Evolutionary conservation across 495 filamentous ascomycete genomes (phyloP), one percentile per base, ranked within the genome.

Genomic region (Aspergillus funiculosus): DNA sequence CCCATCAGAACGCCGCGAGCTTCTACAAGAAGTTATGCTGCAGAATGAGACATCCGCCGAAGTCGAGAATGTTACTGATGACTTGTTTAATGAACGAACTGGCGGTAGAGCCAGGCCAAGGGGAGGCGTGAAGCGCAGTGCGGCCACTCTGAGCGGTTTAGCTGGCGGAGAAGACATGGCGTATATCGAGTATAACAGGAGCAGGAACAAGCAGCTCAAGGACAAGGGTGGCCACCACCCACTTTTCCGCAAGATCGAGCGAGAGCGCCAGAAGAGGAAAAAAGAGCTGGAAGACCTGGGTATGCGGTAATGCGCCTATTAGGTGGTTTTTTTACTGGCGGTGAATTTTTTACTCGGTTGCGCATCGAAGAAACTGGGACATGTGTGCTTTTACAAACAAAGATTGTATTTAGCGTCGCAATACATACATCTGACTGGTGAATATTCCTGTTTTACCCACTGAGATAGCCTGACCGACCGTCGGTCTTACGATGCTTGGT

Each of bases 161-260:
- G 83, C 82, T 20, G 92, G 92, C 30, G 92, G 89, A 0, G 85
- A 94, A 60, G 87, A 92, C 55, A 96, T 97, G 91, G 90, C 90
- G 20, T 97, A 97, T 60, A 83, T 90, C 41, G 94, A 98, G 66
- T 83, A 83, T 58, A 83, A 84, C 54, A 82, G 74, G 72, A 83
- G 78, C 57, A 70, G 71, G 50, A 88, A 87, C 56, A 89, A 86
- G 66, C 82, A 94, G 59, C 77, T 90, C 58, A 90, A 87, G 71
- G 81, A 82, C 39, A 86, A 87, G 50, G 60, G n/a, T n/a, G n/a
- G 53, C 6, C 72, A 77, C 51, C 81, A 80, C 55, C 66, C 74
- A 3, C 75, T 87, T 59, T 94, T 97, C 64, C 85, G 81, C 63
- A 94, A 95, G 68, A 66, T 95, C 51, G 71, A 81, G 41, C 77